Conservation (phyloP, 768 basidiomycete genomes). For the Leucosporidium creatinivorum region DNA sequence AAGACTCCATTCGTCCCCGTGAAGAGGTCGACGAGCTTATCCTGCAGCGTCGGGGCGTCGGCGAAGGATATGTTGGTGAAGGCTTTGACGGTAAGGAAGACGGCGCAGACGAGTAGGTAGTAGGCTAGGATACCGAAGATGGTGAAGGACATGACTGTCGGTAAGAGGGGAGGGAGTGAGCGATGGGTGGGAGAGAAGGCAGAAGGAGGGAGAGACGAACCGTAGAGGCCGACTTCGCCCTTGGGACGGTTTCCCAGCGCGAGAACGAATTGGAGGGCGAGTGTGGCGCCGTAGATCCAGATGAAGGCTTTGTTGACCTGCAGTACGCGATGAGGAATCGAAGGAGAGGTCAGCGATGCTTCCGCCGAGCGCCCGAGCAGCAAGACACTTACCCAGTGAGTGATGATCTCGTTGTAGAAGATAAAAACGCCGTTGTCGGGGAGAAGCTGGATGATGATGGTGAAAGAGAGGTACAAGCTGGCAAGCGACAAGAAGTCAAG, state of each 20-base stretch:
- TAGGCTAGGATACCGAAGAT: slow-evolving; percentile 38
- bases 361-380: too few relatives aligned
- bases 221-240: slow-evolving; percentile 52
- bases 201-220: not conserved
- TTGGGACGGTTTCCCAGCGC: slow-evolving; percentile 73
- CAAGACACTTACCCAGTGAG: not conserved
- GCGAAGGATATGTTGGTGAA: not conserved
- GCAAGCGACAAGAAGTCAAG: too few relatives aligned
- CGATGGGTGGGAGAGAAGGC: not conserved
- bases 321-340: too few relatives aligned
- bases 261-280: slow-evolving; percentile 70
- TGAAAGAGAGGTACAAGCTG: slow-evolving; percentile 74
- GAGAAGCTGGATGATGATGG: slow-evolving; percentile 82
- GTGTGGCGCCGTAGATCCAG: not conserved
- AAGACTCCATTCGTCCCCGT: slow-evolving; percentile 71
- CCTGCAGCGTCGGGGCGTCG: slow-evolving; percentile 22
- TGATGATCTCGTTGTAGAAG: slow-evolving; percentile 56
- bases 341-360: too few relatives aligned
- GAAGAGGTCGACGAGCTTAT: slow-evolving; percentile 61
- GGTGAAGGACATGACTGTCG: not conserved
- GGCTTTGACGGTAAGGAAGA: slow-evolving; percentile 64
- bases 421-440: slow-evolving; percentile 48
- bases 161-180: not conserved
- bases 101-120: slow-evolving; percentile 72
- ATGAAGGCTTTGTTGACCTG: not conserved